Evolutionary conservation across 345 rosid species (phyloP), one percentile per base, ranked within the genome.

Genomic region (Aethionema arabicum): DNA sequence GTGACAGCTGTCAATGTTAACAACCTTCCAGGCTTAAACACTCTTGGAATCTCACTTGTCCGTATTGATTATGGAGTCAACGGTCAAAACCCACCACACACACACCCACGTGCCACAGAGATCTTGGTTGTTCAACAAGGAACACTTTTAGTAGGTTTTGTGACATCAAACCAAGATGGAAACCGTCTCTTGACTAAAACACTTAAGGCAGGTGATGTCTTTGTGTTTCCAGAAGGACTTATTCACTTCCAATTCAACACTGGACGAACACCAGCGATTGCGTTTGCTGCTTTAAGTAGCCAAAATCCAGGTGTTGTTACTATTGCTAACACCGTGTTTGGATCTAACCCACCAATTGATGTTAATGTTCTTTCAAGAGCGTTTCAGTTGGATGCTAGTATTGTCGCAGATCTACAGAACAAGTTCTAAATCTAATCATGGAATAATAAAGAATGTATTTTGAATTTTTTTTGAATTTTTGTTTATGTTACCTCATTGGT

Each of bases 31-130:
- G 69, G 74, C 4, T 4, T 70, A 14, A 70, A 69, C 59, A 70
- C 74, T 1, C 65, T 70, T 56, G 74, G 69, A 36, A 56, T 70
- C 63, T 63, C 74, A 7, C 0, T 56, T 21, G 74, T 11, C 6
- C 74, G 74, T 32, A 37, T 63, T 1, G 74, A 70, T 8, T 70
- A 33, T 8, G 59, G 6, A 30, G n/a, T 35, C 0, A 4, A 39
- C 0, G 74, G 77, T 6, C 41, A 36, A 4, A 67, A 44, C 67
- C 73, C 73, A 0, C 77, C 73, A 33, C 77, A 73, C 56, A 67
- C 47, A 2, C 77, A 73, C 6, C 77, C 77, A 15, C 77, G 77
- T 56, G 77, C 77, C 29, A 37, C 73, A 1, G 77, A 73, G 62
- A 51, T 62, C 38, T 37, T 73, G 43, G 5, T 10, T 10, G 61